Evolutionary conservation across 176 grass and related monocot genomes (phyloP).

Genomic region (Rhynchospora tenuis): DNA sequence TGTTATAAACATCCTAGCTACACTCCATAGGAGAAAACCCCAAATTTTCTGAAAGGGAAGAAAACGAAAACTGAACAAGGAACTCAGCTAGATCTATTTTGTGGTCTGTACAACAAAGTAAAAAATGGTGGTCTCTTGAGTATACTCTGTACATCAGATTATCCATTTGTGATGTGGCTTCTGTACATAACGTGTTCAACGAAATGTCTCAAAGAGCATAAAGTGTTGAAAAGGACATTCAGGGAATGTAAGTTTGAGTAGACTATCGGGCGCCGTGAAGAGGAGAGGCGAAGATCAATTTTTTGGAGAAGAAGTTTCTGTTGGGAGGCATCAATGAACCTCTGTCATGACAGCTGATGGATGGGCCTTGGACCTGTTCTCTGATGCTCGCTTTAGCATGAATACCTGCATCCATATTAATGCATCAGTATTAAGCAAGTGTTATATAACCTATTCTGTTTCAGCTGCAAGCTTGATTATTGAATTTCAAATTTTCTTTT

Average conservation of each 20-base stretch:
- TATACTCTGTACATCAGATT: background rate
- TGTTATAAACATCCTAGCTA: background rate
- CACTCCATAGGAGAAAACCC: background rate
- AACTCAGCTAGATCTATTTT: background rate
- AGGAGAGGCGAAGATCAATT: conserved; percentile 75
- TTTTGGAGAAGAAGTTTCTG: conserved; percentile 78
- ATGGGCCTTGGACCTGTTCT: conserved; percentile 58
- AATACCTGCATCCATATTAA: conserved; percentile 48
- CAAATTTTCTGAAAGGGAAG: background rate
- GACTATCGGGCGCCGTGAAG: conserved; percentile 21
- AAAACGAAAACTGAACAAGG: background rate
- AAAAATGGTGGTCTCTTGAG: background rate
- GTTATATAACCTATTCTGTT: background rate
- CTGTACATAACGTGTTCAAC: background rate
- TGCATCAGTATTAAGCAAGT: background rate
- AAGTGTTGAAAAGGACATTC: background rate
- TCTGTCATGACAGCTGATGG: conserved; percentile 76
- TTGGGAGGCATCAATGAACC: conserved; percentile 72
- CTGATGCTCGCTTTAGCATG: conserved; percentile 76
- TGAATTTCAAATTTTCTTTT: background rate
- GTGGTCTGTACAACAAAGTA: background rate
- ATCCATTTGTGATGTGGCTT: background rate
- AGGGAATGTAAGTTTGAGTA: background rate
- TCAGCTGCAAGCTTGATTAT: background rate
- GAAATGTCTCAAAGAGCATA: background rate